These are phyloP conservation scores for Dioscorea cayenensis DNA, from an alignment of 116 monocot species.

Conservation along the genomic window DNA sequence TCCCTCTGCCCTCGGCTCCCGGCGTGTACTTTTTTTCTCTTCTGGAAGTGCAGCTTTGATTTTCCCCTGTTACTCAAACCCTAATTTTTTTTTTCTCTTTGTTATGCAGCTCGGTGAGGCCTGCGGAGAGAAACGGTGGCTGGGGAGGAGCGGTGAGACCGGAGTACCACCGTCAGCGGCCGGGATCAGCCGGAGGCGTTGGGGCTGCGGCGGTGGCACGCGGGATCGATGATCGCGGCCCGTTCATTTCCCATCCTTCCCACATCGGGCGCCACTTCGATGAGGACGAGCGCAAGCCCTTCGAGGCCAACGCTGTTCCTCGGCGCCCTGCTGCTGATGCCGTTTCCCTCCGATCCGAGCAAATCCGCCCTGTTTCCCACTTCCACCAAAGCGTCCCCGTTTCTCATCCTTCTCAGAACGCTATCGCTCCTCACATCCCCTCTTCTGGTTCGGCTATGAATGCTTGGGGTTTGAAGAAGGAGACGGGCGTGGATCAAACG, in stretches of 20 bases:
- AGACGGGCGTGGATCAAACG: neutral
- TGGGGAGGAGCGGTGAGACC: conserved; percentile 2
- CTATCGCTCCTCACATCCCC: neutral
- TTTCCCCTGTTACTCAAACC: neutral
- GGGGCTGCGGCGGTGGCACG: conserved; percentile 1
- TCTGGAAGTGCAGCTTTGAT: neutral
- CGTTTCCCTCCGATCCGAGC: neutral
- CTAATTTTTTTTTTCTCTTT: neutral
- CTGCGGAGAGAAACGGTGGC: conserved; percentile 35
- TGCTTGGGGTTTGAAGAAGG: conserved; percentile 59
- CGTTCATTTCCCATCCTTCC: conserved; percentile 35
- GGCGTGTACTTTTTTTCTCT: conserved; percentile 45
- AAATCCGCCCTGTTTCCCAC: neutral
- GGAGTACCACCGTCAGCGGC: conserved; percentile 24
- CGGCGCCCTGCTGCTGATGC: conserved; percentile 17
- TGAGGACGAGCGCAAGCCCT: conserved; percentile 97
- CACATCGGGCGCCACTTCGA: conserved; percentile 86
- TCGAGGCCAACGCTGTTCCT: conserved; percentile 46
- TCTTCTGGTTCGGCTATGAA: neutral
- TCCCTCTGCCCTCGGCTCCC: conserved; percentile 90
- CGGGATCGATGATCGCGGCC: conserved; percentile 33
- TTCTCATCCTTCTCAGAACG: neutral
- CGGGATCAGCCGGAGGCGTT: conserved; percentile 32
- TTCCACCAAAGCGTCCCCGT: neutral
- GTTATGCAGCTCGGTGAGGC: conserved; percentile 28